Base-by-base conservation (phyloP, 2,329 filamentous ascomycete genomes). In the Paecilomyces variotii region DNA sequence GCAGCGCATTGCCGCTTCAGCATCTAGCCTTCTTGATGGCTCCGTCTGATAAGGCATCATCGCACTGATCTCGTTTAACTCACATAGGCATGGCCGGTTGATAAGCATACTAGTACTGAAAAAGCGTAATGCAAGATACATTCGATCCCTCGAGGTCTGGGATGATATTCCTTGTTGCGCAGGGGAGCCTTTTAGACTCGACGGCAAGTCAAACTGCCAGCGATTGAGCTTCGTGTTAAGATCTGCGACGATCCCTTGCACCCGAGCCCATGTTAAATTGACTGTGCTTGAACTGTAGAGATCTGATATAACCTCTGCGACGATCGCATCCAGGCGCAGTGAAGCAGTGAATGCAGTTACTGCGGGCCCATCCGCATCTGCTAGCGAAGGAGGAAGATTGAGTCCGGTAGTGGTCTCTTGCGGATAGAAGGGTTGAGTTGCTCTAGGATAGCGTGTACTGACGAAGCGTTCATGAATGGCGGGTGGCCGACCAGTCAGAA, bases 61-160 rank as follows among this genome's bases (percentile, higher is more conserved):
- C 4, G 66, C 66, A 5, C 64, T 57, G 28, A 75, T 70, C 24
- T 69, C 63, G 54, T 57, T 50, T 19, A 53, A 55, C 24, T 65
- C 60, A 56, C 74, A 77, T 4, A 77, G 62, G 57, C 71, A 75
- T n/a, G 74, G 74, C 9, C 72, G 71, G 28, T 66, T 74, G 39
- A 72, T 69, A 4, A 77, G 64, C 5, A 76, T 74, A 55, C 64
- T 70, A 1, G 67, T 64, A 51, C 68, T 73, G 53, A 67, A 68
- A 54, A 72, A 76, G 11, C 65, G 61, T 9, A 74, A 66, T 4
- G 63, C 69, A 4, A 60, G 53, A 54, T 65, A 65, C 51, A 60
- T 58, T 19, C 56, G 61, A 27, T 64, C 54, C 24, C 55, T 19
- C 39, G 57, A 34, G 30, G 56, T 52, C 24, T 25, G 27, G 11